Percentiles rank a stretch among this genome's conserved stretches.
These are phyloP conservation scores for Cyberlindnera veronae DNA, from an alignment of 805 yeast species.

Conservation along the genomic window DNA sequence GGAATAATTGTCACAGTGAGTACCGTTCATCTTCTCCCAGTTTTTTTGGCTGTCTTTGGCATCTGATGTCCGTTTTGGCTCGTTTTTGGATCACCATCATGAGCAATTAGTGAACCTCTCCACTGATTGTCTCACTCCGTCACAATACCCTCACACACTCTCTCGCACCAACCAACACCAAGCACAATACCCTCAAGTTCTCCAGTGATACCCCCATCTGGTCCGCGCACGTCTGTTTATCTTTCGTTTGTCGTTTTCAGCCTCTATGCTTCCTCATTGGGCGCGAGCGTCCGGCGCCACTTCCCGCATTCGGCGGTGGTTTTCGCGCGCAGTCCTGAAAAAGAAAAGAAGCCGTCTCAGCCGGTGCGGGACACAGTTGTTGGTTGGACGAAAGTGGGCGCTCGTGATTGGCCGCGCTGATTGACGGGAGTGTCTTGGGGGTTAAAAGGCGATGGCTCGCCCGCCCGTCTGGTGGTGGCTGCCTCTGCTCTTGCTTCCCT, in stretches of 20 bases:
- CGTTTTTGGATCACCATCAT: too few species aligned
- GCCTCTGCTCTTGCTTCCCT: too few species aligned
- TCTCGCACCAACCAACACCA: too few species aligned
- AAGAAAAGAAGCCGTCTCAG: background rate
- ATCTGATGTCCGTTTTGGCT: too few species aligned
- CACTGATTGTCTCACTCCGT: too few species aligned
- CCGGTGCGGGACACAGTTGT: constrained; percentile 1
- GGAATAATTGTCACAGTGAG: constrained; percentile 16
- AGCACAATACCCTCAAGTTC: background rate
- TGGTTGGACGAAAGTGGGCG: background rate
- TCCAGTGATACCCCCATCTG: background rate
- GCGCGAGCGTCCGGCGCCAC: too few species aligned
- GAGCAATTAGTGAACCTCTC: too few species aligned
- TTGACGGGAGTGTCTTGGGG: background rate
- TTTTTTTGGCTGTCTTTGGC: too few species aligned
- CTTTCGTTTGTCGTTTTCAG: constrained; percentile 4
- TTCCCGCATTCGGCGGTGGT: background rate
- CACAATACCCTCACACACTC: too few species aligned
- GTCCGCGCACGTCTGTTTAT: constrained; percentile 7
- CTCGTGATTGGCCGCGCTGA: background rate
- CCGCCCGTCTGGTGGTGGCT: too few species aligned
- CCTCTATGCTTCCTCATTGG: constrained; percentile 6
- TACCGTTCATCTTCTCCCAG: background rate
- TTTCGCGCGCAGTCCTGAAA: background rate
- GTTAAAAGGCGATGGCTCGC: too few species aligned